Percentiles rank a stretch among this genome's conserved stretches.
Conservation (phyloP, 164 flowering plant species). For the Amborella trichopoda region DNA sequence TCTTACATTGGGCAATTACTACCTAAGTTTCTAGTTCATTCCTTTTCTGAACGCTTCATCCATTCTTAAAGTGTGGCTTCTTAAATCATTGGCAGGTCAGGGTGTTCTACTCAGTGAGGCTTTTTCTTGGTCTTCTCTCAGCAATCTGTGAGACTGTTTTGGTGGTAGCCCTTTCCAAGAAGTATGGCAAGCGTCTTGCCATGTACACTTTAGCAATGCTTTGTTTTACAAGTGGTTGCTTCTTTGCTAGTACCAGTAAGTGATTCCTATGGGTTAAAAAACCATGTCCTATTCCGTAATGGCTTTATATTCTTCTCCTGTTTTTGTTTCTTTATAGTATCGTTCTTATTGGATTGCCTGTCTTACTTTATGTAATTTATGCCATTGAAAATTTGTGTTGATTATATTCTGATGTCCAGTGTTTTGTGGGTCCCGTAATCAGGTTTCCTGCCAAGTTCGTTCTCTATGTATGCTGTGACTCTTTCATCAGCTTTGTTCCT, state of each 20-base stretch:
- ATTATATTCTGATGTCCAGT: constrained; percentile 6
- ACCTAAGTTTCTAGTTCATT: not conserved
- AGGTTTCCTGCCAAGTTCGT: constrained; percentile 98
- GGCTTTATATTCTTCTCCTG: too few relatives aligned
- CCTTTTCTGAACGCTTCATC: not conserved
- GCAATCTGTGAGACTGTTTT: constrained; percentile 60
- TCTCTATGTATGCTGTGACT: constrained; percentile 92
- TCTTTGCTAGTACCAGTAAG: constrained; percentile 97
- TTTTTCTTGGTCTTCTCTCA: constrained; percentile 75
- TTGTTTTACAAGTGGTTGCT: constrained; percentile 93
- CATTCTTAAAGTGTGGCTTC: not conserved
- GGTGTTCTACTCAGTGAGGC: constrained; percentile 87
- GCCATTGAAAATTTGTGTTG: too few relatives aligned
- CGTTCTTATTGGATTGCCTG: too few relatives aligned
- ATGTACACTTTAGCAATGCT: constrained; percentile 89
- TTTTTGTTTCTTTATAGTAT: too few relatives aligned
- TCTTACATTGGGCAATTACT: too few relatives aligned
- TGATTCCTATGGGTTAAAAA: too few relatives aligned
- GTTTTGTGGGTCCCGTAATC: constrained; percentile 12
- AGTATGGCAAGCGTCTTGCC: constrained; percentile 89
- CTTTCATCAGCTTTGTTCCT: constrained; percentile 83
- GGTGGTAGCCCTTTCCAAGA: constrained; percentile 82
- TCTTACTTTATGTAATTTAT: too few relatives aligned
- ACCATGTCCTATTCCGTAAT: too few relatives aligned
- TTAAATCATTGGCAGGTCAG: constrained; percentile 45